A percentile compares a stretch with the other conserved stretches of the same genome.
phyloP scores from a whole-genome alignment of 148 eudicot species.

The Pharnaceum exiguum region DNA sequence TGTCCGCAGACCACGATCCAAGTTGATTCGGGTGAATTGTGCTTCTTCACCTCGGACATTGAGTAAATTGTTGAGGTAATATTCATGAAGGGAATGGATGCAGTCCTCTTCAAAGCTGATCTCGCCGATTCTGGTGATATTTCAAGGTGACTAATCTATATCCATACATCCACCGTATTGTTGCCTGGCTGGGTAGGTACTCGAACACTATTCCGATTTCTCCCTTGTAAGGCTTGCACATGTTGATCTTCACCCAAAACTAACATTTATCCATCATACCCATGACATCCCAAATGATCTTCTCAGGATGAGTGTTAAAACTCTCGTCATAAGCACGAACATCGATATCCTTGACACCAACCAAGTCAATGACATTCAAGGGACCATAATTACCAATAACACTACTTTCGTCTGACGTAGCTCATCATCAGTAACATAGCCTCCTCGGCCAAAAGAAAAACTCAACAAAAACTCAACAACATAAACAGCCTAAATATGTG shows the following conservation, averaged over 20 bases:
- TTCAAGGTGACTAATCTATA: conserved; percentile 62
- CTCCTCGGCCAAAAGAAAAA: no score
- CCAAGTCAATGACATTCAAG: conserved; percentile 74
- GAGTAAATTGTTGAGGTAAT: conserved; percentile 49
- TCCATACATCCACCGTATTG: conserved; percentile 96
- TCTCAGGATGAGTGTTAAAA: conserved; percentile 85
- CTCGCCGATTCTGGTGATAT: conserved; percentile 27
- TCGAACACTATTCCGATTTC: conserved; percentile 84
- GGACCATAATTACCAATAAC: conserved; percentile 99
- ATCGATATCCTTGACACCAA: conserved; percentile 70
- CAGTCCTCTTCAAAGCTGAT: conserved; percentile 49
- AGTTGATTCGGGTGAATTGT: conserved; percentile 68
- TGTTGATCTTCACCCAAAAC: conserved; percentile 80
- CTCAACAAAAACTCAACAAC: no score
- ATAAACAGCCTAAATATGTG: no score
- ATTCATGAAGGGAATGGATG: conserved; percentile 72
- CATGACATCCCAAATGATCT: conserved; percentile 97
- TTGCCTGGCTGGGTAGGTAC: conserved; percentile 94
- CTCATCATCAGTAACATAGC: no score
- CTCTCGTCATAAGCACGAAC: conserved; percentile 92
- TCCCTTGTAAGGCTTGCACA: conserved; percentile 82
- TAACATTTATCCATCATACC: conserved; percentile 99
- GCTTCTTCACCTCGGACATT: conserved; percentile 69
- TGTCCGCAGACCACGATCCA: conserved; percentile 89
- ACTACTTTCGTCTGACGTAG: no score